Percentiles rank a stretch among this genome's conserved stretches.
Evolutionary conservation across 1,284 basidiomycete species (phyloP).

Genomic region (Pterulicium gracile): DNA sequence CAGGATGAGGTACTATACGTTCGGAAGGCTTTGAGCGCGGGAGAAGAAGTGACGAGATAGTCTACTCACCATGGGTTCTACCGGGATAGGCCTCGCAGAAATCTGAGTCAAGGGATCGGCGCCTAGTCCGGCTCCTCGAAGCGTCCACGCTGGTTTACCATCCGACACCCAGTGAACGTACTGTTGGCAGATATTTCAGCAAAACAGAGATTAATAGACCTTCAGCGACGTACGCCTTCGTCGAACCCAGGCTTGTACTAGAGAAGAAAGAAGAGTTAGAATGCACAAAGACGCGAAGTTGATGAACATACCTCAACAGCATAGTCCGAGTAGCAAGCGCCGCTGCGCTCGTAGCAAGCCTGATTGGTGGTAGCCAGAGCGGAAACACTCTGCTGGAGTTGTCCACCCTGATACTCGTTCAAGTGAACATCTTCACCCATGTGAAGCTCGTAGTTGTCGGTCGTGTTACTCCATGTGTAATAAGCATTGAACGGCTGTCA

Average conservation of each 20-base stretch:
- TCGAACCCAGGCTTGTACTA: conserved; percentile 1
- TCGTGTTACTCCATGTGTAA: conserved; percentile 28
- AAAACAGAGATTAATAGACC: too few relatives aligned
- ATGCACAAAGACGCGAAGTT: too few relatives aligned
- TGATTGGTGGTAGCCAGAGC: conserved; percentile 8
- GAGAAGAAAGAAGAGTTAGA: too few relatives aligned
- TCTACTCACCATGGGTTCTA: conserved; percentile 57
- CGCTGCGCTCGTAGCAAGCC: conserved; percentile 23
- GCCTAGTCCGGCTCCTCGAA: conserved; percentile 53
- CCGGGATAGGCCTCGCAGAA: conserved; percentile 49
- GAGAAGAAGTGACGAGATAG: neutral
- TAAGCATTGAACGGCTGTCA: conserved; percentile 38
- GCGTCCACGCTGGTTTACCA: conserved; percentile 49
- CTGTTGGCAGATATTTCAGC: too few relatives aligned
- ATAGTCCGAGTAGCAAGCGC: conserved; percentile 13
- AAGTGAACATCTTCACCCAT: conserved; percentile 11
- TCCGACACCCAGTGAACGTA: conserved; percentile 66
- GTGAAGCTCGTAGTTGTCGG: conserved; percentile 16
- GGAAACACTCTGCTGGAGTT: conserved; percentile 25
- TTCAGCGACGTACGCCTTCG: neutral
- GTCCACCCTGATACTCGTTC: conserved; percentile 25
- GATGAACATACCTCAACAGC: neutral
- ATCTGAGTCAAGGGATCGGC: conserved; percentile 47
- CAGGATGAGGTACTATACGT: conserved; percentile 38
- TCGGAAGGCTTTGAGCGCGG: neutral